phyloP scores from a whole-genome alignment of 2,329 filamentous ascomycete species.

The Alternaria panax region DNA sequence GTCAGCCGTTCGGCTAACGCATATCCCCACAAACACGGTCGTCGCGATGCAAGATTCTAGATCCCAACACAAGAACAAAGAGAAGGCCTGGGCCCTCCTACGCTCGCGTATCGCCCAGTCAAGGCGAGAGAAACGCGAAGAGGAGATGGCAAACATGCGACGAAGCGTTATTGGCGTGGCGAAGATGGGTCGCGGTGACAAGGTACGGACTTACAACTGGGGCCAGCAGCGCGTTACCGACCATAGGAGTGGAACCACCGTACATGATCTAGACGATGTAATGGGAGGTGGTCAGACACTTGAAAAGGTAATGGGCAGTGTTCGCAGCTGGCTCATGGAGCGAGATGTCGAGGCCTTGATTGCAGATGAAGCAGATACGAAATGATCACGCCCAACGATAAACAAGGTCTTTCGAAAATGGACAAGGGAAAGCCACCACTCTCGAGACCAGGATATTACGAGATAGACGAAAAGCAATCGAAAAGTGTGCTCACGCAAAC shows the following conservation, averaged over 20 bases:
- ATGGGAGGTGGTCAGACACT: conserved; percentile 76
- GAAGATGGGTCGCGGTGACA: conserved; percentile 87
- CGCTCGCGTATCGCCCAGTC: conserved; percentile 82
- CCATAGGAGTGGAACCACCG: conserved; percentile 80
- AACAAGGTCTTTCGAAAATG: not conserved
- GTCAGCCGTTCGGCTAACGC: conserved; percentile 90
- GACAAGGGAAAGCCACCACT: not conserved
- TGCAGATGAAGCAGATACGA: conserved; percentile 43
- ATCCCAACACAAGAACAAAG: conserved; percentile 88
- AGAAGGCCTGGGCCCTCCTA: conserved; percentile 84
- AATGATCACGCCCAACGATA: conserved; percentile 11
- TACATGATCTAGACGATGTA: conserved; percentile 82
- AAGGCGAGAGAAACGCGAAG: conserved; percentile 82
- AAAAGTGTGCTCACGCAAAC: not conserved
- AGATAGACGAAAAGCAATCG: not conserved
- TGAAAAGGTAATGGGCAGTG: conserved; percentile 78
- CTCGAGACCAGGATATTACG: not conserved
- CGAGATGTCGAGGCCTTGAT: conserved; percentile 77
- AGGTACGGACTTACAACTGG: conserved; percentile 91
- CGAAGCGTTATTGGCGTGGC: conserved; percentile 80
- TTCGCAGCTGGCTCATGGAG: conserved; percentile 76
- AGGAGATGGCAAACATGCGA: conserved; percentile 75
- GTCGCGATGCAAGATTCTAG: conserved; percentile 93
- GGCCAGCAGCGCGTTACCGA: conserved; percentile 84
- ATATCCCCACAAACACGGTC: conserved; percentile 83